Base-by-base conservation (phyloP, 495 filamentous ascomycete genomes). In the Umbilicaria muhlenbergii region DNA sequence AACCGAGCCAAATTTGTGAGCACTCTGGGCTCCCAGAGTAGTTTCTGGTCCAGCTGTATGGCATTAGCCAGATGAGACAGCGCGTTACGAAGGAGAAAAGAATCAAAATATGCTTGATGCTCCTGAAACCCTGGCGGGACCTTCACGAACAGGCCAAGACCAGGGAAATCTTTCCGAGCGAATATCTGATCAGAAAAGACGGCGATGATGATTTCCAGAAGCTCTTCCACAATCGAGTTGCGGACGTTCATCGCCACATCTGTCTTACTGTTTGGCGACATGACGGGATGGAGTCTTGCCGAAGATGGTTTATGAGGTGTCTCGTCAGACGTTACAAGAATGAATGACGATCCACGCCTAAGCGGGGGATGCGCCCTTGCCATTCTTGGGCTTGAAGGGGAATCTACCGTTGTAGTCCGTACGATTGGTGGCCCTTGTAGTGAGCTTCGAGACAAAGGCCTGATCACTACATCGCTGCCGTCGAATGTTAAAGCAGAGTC, bases 91-190 rank as follows among this genome's bases (percentile, higher is more conserved):
- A 95, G 67, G 11, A 96, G 58, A 62, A 89, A 95, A 0, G 92
- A 92, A 57, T 88, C 84, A 53, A 96, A 94, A 56, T 84, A 89
- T 5, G 87, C 86, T 49, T 94, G 87, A 50, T 95, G 83, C 53
- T 95, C 89, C 52, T 86, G 73, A 54, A 89, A 93, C 2, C 89
- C 86, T 4, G 91, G 82, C 2, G 91, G 91, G 2, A 87, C 76
- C 56, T 91, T 93, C n/a, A 84, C 62, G 52, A 84, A 91, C 21
- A 96, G 62, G 0, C 84, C 84, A 41, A 98, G 80, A 2, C 92
- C 89, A 2, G 81, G 68, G 53, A 95, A 98, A 21, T 98, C 87
- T 58, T 93, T 89, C 31, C 83, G 77, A 32, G 71, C 68, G 34
- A 93, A 67, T 1, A 96, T 59, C 47, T 94, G 83, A 54, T 93